These are phyloP conservation scores for Tuber melanosporum DNA, from an alignment of 495 filamentous ascomycete species.

Conservation along the genomic window DNA sequence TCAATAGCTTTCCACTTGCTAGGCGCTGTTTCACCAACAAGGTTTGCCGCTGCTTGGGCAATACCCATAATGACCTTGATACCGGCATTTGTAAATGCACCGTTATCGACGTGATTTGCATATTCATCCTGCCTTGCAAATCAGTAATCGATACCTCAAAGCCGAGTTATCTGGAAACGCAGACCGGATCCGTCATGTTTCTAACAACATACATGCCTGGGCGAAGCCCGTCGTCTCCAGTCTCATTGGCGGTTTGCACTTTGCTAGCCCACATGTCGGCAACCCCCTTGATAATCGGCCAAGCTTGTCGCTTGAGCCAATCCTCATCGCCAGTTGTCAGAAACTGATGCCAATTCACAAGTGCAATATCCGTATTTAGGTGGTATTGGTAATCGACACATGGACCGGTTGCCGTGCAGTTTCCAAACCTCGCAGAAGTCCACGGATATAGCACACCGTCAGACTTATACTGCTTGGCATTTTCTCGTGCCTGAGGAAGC, in stretches of 20 bases:
- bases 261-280: slow-evolving; percentile 48
- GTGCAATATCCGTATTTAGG: slow-evolving; percentile 66
- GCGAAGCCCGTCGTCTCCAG: slow-evolving; percentile 39
- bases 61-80: slow-evolving; percentile 54
- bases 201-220: slow-evolving; percentile 45
- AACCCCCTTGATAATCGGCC: slow-evolving; percentile 49
- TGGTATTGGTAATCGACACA: slow-evolving; percentile 60
- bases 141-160: slow-evolving; percentile 13
- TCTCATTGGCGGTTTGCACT: slow-evolving; percentile 46
- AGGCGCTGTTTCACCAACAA: slow-evolving; percentile 52
- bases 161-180: slow-evolving; percentile 18
- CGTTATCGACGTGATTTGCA: slow-evolving; percentile 64
- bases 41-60: slow-evolving; percentile 53
- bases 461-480: slow-evolving; percentile 48
- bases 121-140: slow-evolving; percentile 55
- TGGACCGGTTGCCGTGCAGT: slow-evolving; percentile 56
- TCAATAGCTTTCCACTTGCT: slow-evolving; percentile 52
- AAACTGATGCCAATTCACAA: slow-evolving; percentile 51
- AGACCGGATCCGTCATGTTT: slow-evolving; percentile 73
- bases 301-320: slow-evolving; percentile 47
- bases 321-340: slow-evolving; percentile 48
- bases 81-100: slow-evolving; percentile 65
- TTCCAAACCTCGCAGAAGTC: slow-evolving; percentile 55
- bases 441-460: slow-evolving; percentile 52
- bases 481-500: slow-evolving; percentile 49